Percentiles rank a stretch among this genome's conserved stretches.
phyloP scores from a whole-genome alignment of 1,139 yeast genomes.

The Zygoascus meyerae region DNA sequence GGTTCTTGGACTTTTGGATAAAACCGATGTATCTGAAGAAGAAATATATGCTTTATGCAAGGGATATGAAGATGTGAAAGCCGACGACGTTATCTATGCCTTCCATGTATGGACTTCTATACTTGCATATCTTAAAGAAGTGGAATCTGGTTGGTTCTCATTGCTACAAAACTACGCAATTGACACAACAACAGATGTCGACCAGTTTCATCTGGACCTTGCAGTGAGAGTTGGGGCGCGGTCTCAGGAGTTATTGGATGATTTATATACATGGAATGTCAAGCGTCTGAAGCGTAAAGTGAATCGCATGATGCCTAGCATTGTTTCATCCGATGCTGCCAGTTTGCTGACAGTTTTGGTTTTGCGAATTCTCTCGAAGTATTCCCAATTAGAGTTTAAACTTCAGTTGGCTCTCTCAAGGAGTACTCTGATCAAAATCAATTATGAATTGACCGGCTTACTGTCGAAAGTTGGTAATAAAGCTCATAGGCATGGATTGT shows the following conservation, averaged over 20 bases:
- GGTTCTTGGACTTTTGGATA: slow-evolving; percentile 25
- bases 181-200: slow-evolving; percentile 19
- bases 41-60: slow-evolving; percentile 27
- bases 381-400: slow-evolving; percentile 28
- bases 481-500: not conserved
- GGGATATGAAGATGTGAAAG: slow-evolving; percentile 23
- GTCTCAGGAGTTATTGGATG: slow-evolving; percentile 26
- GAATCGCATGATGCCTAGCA: slow-evolving; percentile 17
- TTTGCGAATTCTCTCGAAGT: slow-evolving; percentile 28
- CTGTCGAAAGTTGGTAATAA: slow-evolving; percentile 17
- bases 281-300: slow-evolving; percentile 30
- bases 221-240: slow-evolving; percentile 31
- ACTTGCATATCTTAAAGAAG: slow-evolving; percentile 26
- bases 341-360: slow-evolving; percentile 33
- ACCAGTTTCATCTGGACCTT: slow-evolving; percentile 31
- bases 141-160: slow-evolving; percentile 30
- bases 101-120: slow-evolving; percentile 27
- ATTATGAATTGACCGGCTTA: slow-evolving; percentile 30
- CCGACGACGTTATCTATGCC: slow-evolving; percentile 29
- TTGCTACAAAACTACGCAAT: slow-evolving; percentile 21
- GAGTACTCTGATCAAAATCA: slow-evolving; percentile 34
- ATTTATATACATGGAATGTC: slow-evolving; percentile 31
- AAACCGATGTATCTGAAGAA: slow-evolving; percentile 18
- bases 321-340: slow-evolving; percentile 28
- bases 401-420: slow-evolving; percentile 32